Conservation (phyloP, 2,329 filamentous ascomycete species). For the Thyridium curvatum region DNA sequence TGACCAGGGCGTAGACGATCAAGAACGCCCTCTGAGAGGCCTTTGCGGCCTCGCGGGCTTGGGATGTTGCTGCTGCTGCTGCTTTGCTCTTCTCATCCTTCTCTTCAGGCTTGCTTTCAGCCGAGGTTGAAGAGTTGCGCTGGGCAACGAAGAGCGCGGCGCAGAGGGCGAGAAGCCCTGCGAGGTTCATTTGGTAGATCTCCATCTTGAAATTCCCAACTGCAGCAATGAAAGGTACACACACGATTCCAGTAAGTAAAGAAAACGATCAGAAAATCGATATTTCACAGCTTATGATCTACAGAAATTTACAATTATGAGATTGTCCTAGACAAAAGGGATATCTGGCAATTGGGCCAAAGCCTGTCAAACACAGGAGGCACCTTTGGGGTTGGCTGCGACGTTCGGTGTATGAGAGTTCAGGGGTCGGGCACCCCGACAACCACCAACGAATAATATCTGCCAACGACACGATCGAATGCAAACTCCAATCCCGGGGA, state of each 20-base stretch:
- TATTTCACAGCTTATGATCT: too few relatives aligned
- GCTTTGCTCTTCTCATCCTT: conserved; percentile 1
- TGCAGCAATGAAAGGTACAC: background rate
- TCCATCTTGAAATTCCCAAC: conserved; percentile 16
- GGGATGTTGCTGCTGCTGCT: background rate
- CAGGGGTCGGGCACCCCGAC: too few relatives aligned
- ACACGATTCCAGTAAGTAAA: too few relatives aligned
- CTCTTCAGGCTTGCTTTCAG: background rate
- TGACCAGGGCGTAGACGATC: conserved; percentile 39
- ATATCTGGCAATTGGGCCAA: too few relatives aligned
- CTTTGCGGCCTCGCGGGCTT: background rate
- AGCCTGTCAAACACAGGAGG: too few relatives aligned
- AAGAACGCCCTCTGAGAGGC: conserved; percentile 26
- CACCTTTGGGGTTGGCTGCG: background rate
- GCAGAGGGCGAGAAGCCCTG: conserved; percentile 23
- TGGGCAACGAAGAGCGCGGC: conserved; percentile 16
- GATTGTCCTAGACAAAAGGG: too few relatives aligned
- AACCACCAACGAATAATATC: too few relatives aligned
- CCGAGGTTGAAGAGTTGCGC: conserved; percentile 2
- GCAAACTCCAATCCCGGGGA: too few relatives aligned
- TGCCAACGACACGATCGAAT: too few relatives aligned
- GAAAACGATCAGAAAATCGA: too few relatives aligned
- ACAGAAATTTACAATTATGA: too few relatives aligned
- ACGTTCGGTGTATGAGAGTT: background rate
- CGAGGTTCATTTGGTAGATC: conserved; percentile 26